These are phyloP conservation scores for Polytrichum commune DNA, from an alignment of 225 moss, liverwort and hornwort genomes.

Conservation along the genomic window DNA sequence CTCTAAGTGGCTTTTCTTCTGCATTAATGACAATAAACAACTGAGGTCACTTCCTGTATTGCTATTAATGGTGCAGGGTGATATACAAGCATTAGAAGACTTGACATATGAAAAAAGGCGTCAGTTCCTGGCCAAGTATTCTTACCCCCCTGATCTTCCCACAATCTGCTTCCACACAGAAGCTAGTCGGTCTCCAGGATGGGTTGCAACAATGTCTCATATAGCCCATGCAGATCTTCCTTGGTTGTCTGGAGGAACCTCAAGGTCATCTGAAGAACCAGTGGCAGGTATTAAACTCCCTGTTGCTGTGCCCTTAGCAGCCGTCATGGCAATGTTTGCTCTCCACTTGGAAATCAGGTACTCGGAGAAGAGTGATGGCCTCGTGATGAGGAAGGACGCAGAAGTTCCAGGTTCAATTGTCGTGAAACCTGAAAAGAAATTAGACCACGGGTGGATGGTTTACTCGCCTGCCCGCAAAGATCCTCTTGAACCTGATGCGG, in stretches of 20 bases:
- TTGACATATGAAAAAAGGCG: constrained; percentile 84
- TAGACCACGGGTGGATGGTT: constrained; percentile 93
- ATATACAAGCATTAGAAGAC: constrained; percentile 86
- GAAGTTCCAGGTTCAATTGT: constrained; percentile 96
- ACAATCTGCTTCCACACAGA: constrained; percentile 95
- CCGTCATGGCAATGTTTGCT: constrained; percentile 92
- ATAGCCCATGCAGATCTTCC: constrained; percentile 81
- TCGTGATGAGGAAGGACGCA: constrained; percentile 82
- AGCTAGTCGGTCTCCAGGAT: constrained; percentile 81
- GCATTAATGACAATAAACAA: too few species aligned
- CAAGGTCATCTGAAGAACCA: constrained; percentile 14
- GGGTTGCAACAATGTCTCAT: constrained; percentile 85
- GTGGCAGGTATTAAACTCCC: constrained; percentile 74
- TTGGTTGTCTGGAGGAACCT: constrained; percentile 39
- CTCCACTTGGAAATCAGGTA: constrained; percentile 92
- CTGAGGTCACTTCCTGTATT: too few species aligned
- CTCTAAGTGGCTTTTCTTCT: too few species aligned
- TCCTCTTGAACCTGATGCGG: constrained; percentile 66
- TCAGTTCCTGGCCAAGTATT: constrained; percentile 66
- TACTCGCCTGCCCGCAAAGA: constrained; percentile 80
- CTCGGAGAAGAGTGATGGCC: constrained; percentile 92
- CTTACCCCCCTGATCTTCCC: constrained; percentile 73
- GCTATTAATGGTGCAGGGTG: constrained; percentile 35
- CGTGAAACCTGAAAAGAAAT: constrained; percentile 68
- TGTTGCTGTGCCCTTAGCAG: constrained; percentile 60